These are phyloP conservation scores for Epicoccum sorghinum DNA, from an alignment of 2,329 filamentous ascomycete genomes.

Conservation along the genomic window DNA sequence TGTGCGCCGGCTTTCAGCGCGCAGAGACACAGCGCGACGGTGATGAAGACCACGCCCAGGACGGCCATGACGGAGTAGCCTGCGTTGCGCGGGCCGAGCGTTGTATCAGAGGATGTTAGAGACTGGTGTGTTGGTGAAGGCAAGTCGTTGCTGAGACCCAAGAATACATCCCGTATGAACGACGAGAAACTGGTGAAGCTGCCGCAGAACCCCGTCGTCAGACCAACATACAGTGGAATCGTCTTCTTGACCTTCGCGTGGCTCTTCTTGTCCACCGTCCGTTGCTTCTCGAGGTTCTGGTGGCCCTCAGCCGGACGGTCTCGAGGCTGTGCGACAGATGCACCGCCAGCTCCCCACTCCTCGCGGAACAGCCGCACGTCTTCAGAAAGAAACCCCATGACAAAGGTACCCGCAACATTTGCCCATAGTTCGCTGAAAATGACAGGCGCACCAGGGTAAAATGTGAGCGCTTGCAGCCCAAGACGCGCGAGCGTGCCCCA, in stretches of 20 bases:
- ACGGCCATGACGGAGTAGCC: slow-evolving; percentile 86
- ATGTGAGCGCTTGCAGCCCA: slow-evolving; percentile 78
- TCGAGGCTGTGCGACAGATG: slow-evolving; percentile 28
- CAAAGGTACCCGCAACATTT: slow-evolving; percentile 78
- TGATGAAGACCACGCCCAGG: slow-evolving; percentile 74
- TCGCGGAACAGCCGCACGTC: slow-evolving; percentile 76
- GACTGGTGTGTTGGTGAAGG: slow-evolving; percentile 56
- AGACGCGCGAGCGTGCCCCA: slow-evolving; percentile 83
- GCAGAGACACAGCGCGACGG: slow-evolving; percentile 71
- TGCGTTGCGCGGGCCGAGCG: slow-evolving; percentile 61
- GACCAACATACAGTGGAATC: slow-evolving; percentile 84
- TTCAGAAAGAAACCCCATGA: slow-evolving; percentile 87
- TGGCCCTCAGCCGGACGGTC: slow-evolving; percentile 1
- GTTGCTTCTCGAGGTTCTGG: slow-evolving; percentile 53
- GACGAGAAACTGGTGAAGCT: slow-evolving; percentile 90
- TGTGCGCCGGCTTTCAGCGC: slow-evolving; percentile 77
- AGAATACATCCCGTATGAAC: slow-evolving; percentile 80
- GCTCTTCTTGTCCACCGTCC: slow-evolving; percentile 43
- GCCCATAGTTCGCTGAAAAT: slow-evolving; percentile 81
- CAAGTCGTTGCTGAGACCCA: slow-evolving; percentile 78
- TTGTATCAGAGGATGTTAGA: slow-evolving; percentile 28
- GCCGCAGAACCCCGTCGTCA: slow-evolving; percentile 86
- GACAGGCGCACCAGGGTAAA: slow-evolving; percentile 78
- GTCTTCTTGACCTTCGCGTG: slow-evolving; percentile 73
- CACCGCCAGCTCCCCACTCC: slow-evolving; percentile 61